Percentiles rank a stretch among this genome's conserved stretches.
These are phyloP conservation scores for Eugenia klotzschiana DNA, from an alignment of 441 rosid species.

Conservation along the genomic window DNA sequence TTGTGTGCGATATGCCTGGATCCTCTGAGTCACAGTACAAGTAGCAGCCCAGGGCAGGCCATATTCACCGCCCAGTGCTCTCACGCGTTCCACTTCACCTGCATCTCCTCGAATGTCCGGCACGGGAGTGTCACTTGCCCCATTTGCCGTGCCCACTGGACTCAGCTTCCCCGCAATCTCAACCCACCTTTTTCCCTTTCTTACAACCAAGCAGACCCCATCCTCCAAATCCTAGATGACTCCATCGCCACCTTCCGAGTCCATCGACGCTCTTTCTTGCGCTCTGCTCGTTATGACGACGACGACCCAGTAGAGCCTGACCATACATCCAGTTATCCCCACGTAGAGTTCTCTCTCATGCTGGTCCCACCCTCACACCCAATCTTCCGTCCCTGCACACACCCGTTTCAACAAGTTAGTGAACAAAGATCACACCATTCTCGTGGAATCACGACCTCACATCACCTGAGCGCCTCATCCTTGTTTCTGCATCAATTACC, in stretches of 20 bases:
- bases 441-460: conserved; percentile 1
- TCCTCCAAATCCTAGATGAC: conserved; percentile 55
- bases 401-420: conserved; percentile 13
- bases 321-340: conserved; percentile 24
- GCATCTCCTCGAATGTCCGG: conserved; percentile 77
- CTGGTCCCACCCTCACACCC: conserved; percentile 23
- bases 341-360: conserved; percentile 35
- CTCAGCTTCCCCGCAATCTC: conserved; percentile 69
- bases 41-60: conserved; percentile 48
- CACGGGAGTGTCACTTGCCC: conserved; percentile 83
- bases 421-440: conserved; percentile 8
- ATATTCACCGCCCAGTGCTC: conserved; percentile 79
- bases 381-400: conserved; percentile 14
- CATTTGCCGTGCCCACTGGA: conserved; percentile 84
- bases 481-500: conserved; percentile 13
- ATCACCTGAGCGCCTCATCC: conserved; percentile 19
- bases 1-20: conserved; percentile 74
- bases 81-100: conserved; percentile 66
- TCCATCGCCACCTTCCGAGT: conserved; percentile 64
- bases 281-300: conserved; percentile 67
- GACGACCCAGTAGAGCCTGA: conserved; percentile 65
- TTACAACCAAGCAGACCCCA: conserved; percentile 42
- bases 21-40: conserved; percentile 37
- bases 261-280: conserved; percentile 58
- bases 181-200: conserved; percentile 31